Base-by-base conservation (phyloP, 352 stramenopile genomes). In the Chrysophaeum taylorii region DNA sequence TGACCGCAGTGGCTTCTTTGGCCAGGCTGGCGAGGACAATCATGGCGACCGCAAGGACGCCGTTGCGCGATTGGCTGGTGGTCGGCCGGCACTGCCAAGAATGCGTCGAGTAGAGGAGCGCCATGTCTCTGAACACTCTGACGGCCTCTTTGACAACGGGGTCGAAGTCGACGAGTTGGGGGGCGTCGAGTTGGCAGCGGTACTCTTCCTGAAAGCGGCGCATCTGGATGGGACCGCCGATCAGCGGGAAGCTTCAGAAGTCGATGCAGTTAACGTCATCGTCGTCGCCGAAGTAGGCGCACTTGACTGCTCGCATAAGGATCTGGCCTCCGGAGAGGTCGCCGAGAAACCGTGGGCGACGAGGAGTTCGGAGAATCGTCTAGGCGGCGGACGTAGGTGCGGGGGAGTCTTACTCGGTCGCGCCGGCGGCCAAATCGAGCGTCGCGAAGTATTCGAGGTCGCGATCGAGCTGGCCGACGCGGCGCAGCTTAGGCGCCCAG, bases 241-340 rank as follows among this genome's bases (percentile, higher is more conserved):
- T 66, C 12, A 4, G 14, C 14, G 12, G 4, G 27, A 66, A 66
- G 35, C 45, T 36, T 18, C 45, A 66, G 27, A 66, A 66, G 41
- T 42, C 35, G 41, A 52, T 62, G 63, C 61, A 43, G 23, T n/a
- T n/a, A n/a, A 5, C 7, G 52, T 60, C 66, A n/a, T 69, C 60
- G 5, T 64, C 50, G 48, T 50, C 68, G 9, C 25, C 70, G 45
- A 76, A 75, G 12, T 75, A 63, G 29, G 70, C 60, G 37, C 75
- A 73, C 68, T 72, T 66, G 16, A 69, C 74, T 35, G 66, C 69
- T 4, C 71, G 71, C 35, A 60, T 63, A 27, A 92, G 71, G 25
- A 89, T 80, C 67, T 88, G 86, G 0, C 85, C 85, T 33, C 85
- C 85, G 48, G 68, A 81, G 38, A 92, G 73, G 73, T 92, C 85